A percentile compares a stretch with the other conserved stretches of the same genome.
phyloP scores from a whole-genome alignment of 2,329 filamentous ascomycete species.

The Ustulina deusta region DNA sequence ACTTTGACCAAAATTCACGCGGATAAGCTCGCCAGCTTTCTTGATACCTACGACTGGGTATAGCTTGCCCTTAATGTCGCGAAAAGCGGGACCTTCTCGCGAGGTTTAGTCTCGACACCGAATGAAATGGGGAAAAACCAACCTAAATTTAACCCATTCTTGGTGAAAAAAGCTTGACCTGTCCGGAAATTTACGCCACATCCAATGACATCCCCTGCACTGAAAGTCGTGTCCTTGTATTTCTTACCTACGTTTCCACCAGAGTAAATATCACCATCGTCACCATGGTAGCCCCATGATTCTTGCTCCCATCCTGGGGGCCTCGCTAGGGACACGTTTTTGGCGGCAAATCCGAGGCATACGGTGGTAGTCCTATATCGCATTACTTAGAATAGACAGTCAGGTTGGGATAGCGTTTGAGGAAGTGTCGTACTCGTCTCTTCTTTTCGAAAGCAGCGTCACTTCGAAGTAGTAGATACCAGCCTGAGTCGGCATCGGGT shows the following conservation, averaged over 20 bases:
- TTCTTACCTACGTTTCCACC: slow-evolving; percentile 67
- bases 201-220: slow-evolving; percentile 69
- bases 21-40: slow-evolving; percentile 70
- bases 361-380: slow-evolving; percentile 67
- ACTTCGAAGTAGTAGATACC: slow-evolving; percentile 96
- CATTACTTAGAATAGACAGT: slow-evolving; percentile 34
- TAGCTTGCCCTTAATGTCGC: slow-evolving; percentile 73
- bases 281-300: slow-evolving; percentile 77
- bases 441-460: slow-evolving; percentile 62
- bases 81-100: slow-evolving; percentile 74
- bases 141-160: slow-evolving; percentile 71
- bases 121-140: slow-evolving; percentile 35
- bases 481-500: slow-evolving; percentile 87
- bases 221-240: slow-evolving; percentile 67
- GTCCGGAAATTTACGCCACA: slow-evolving; percentile 75
- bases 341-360: slow-evolving; percentile 71
- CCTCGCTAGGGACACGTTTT: slow-evolving; percentile 64
- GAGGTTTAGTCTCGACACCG: slow-evolving; percentile 6
- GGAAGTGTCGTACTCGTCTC: slow-evolving; percentile 63
- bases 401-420: slow-evolving; percentile 11
- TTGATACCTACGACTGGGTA: slow-evolving; percentile 76
- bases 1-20: slow-evolving; percentile 75
- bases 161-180: slow-evolving; percentile 75
- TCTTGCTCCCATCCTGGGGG: slow-evolving; percentile 75
- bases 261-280: slow-evolving; percentile 72